These are phyloP conservation scores for Rhizoctonia solani DNA, from an alignment of 1,284 basidiomycete species.

Conservation along the genomic window DNA sequence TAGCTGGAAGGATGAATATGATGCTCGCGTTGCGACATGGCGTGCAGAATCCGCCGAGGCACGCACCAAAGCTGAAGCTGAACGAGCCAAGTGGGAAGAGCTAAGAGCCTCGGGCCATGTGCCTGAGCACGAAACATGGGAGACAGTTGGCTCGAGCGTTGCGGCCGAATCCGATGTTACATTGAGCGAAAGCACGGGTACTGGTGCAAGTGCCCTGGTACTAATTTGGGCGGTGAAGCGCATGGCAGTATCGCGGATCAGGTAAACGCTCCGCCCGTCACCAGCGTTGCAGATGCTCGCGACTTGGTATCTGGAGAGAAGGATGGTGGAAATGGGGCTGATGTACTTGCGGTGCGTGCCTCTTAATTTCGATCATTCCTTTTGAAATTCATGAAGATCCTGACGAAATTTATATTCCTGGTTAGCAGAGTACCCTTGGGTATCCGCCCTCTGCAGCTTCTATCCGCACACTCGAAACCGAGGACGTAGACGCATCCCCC, in stretches of 20 bases:
- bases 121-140: conserved; percentile 38
- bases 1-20: conserved; percentile 66
- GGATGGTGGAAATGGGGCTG: conserved; percentile 45
- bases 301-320: conserved; percentile 54
- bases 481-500: conserved; percentile 26
- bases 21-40: conserved; percentile 72
- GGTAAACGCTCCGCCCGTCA: conserved; percentile 44
- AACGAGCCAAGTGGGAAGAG: conserved; percentile 71
- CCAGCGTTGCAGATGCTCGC: conserved; percentile 52
- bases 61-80: conserved; percentile 72
- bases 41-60: conserved; percentile 72
- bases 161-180: too few relatives aligned
- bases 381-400: background rate
- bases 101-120: conserved; percentile 38
- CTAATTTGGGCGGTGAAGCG: too few relatives aligned
- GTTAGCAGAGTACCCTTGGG: conserved; percentile 20
- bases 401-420: background rate
- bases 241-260: conserved; percentile 14
- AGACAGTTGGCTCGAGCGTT: conserved; percentile 42
- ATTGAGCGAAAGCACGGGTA: too few relatives aligned
- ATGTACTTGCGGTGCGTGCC: conserved; percentile 43
- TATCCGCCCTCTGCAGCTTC: conserved; percentile 30
- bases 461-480: conserved; percentile 19
- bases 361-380: conserved; percentile 1
- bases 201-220: too few relatives aligned